These are phyloP conservation scores for Phenoliferia sp. DNA, from an alignment of 1,284 basidiomycete genomes.

Conservation along the genomic window DNA sequence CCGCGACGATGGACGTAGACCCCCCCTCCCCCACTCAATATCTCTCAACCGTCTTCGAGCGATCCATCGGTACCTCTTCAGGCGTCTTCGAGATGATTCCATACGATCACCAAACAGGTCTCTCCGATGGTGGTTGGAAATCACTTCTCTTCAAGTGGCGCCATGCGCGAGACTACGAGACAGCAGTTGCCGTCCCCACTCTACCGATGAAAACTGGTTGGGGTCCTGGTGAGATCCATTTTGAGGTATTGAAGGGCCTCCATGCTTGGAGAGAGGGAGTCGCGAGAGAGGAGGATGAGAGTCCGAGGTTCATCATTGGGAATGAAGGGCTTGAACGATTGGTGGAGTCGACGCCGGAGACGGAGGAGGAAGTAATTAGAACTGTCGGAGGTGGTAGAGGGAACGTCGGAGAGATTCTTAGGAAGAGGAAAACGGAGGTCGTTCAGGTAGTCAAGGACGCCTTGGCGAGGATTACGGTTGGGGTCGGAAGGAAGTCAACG, in stretches of 20 bases:
- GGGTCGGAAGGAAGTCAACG: constrained; percentile 5
- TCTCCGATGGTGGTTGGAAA: constrained; percentile 68
- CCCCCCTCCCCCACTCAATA: constrained; percentile 19
- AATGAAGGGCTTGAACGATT: constrained; percentile 67
- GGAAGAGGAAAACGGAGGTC: constrained; percentile 25
- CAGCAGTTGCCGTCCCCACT: constrained; percentile 40
- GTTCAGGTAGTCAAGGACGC: constrained; percentile 29
- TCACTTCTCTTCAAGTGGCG: constrained; percentile 73
- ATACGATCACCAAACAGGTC: constrained; percentile 64
- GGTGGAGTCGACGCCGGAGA: constrained; percentile 56
- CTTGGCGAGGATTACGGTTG: constrained; percentile 11
- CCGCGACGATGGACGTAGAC: constrained; percentile 4
- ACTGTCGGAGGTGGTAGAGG: constrained; percentile 8
- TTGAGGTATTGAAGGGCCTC: constrained; percentile 63
- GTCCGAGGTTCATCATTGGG: constrained; percentile 66
- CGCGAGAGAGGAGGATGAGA: constrained; percentile 83
- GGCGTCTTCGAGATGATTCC: constrained; percentile 60
- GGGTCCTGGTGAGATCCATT: constrained; percentile 34
- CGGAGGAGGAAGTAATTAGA: constrained; percentile 52
- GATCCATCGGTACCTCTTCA: constrained; percentile 68
- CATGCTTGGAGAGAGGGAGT: constrained; percentile 81
- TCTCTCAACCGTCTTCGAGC: constrained; percentile 53
- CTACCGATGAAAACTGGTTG: constrained; percentile 50
- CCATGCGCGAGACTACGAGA: constrained; percentile 45
- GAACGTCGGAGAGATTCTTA: constrained; percentile 49